Conservation (phyloP, 2,329 filamentous ascomycete species). For the Neoarthrinium moseri region DNA sequence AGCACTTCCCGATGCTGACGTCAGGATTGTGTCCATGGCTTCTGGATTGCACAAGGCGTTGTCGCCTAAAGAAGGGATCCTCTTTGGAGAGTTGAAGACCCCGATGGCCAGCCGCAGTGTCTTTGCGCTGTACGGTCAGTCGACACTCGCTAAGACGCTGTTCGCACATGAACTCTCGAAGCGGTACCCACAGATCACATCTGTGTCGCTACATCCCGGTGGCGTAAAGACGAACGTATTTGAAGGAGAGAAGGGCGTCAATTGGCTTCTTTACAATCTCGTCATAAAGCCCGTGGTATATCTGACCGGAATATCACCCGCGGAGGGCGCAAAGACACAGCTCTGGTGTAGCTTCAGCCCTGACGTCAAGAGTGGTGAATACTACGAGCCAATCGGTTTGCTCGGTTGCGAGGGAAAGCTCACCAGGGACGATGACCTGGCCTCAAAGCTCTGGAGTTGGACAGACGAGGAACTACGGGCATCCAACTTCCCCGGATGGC, state of each 20-base stretch:
- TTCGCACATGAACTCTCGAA: slow-evolving; percentile 11
- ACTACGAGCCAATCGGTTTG: slow-evolving; percentile 30
- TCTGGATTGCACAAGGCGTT: slow-evolving; percentile 2
- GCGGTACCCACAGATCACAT: slow-evolving; percentile 11
- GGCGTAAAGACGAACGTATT: slow-evolving; percentile 26
- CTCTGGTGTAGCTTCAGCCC: slow-evolving; percentile 33
- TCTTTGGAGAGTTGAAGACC: slow-evolving; percentile 8
- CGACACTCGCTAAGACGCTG: slow-evolving; percentile 21
- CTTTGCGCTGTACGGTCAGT: slow-evolving; percentile 37
- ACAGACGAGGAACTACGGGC: slow-evolving; percentile 22
- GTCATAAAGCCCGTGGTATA: slow-evolving; percentile 9
- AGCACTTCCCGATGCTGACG: slow-evolving; percentile 6
- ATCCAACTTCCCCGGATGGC: neutral
- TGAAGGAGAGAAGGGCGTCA: slow-evolving; percentile 36
- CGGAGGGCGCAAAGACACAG: slow-evolving; percentile 34
- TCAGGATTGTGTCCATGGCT: slow-evolving; percentile 12
- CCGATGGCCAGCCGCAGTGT: slow-evolving; percentile 2
- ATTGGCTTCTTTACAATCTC: slow-evolving; percentile 22
- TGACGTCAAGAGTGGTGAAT: slow-evolving; percentile 26
- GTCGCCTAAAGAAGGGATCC: slow-evolving; percentile 6
- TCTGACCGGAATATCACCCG: slow-evolving; percentile 15
- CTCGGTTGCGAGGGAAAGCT: slow-evolving; percentile 15
- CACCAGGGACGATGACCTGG: slow-evolving; percentile 18
- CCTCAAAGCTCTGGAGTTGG: slow-evolving; percentile 23
- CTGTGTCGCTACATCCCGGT: slow-evolving; percentile 7